Percentiles rank a stretch among this genome's conserved stretches.
These are phyloP conservation scores for Hordeum marinum DNA, from an alignment of 176 grass and related monocot genomes.

Conservation along the genomic window DNA sequence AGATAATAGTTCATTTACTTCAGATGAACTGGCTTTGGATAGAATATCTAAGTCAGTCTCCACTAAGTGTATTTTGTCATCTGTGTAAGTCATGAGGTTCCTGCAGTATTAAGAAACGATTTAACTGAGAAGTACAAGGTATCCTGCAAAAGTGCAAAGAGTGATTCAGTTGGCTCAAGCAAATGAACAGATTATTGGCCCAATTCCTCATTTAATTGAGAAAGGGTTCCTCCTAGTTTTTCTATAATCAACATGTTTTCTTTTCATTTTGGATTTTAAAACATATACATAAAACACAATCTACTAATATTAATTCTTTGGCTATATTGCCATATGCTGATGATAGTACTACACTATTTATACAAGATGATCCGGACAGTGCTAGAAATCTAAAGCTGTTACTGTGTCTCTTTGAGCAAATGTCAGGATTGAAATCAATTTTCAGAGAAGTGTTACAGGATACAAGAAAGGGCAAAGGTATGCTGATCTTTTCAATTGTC, in stretches of 20 bases:
- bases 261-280: too few species aligned
- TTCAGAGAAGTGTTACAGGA: background rate
- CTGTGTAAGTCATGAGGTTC: conserved; percentile 61
- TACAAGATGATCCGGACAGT: background rate
- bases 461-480: background rate
- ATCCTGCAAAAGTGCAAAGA: background rate
- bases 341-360: background rate
- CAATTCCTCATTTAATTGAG: too few species aligned
- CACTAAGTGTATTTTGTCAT: conserved; percentile 50
- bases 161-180: background rate
- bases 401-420: background rate
- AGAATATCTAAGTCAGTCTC: conserved; percentile 77
- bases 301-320: background rate
- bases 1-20: conserved; percentile 30
- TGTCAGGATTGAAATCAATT: background rate
- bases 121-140: conserved; percentile 14
- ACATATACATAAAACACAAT: too few species aligned
- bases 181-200: too few species aligned
- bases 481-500: background rate
- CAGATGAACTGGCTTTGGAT: conserved; percentile 23
- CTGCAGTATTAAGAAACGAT: conserved; percentile 38
- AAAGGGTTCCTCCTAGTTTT: too few species aligned
- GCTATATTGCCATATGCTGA: background rate
- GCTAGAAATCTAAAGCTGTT: background rate
- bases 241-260: too few species aligned